Base-by-base conservation (phyloP, 805 yeast genomes). In the Saccharomycodes ludwigii region DNA sequence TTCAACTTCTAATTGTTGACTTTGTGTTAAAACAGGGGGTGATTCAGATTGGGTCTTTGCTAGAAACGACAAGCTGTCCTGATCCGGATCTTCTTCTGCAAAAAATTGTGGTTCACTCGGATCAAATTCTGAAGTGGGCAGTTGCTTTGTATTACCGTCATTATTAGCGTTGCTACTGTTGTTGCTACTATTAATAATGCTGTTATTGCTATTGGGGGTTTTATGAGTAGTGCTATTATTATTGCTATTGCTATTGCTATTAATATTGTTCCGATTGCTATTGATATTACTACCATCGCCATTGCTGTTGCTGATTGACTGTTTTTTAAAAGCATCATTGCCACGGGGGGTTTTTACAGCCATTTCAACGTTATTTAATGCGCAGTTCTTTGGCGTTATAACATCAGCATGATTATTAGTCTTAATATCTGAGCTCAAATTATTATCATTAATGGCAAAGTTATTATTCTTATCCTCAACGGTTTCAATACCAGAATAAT, bases 81-180 rank as follows among this genome's bases (percentile, higher is more conserved):
- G 13, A 5, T 26, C 39, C 3, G 47, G 41, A 5, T 47, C 44
- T 12, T 49, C 61, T 35, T 62, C 66, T 3, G 86, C 77, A 55
- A 85, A 85, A 47, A 70, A 83, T 47, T 85, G 95, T 0, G 96
- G 96, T 48, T 85, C 96, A 11, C 85, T 73, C 0, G 96, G 95
- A 51, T 85, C 84, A 52, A 83, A 82, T n/a, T 76, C 74, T 19
- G 61, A 67, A 31, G 57, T 58, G n/a, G n/a, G n/a, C n/a, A n/a
- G n/a, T n/a, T n/a, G n/a, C n/a, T n/a, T n/a, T n/a, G n/a, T n/a
- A n/a, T n/a, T n/a, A n/a, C n/a, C n/a, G n/a, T n/a, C n/a, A 27
- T 61, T 65, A 37, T 47, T 58, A 35, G 10, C 11, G 12, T 14
- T 54, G 52, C 34, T 58, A 66, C 32, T 34, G 18, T 32, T 36